A percentile compares a stretch with the other conserved stretches of the same genome.
phyloP scores from a whole-genome alignment of 331 rosid genomes.

The Ulmus americana region DNA sequence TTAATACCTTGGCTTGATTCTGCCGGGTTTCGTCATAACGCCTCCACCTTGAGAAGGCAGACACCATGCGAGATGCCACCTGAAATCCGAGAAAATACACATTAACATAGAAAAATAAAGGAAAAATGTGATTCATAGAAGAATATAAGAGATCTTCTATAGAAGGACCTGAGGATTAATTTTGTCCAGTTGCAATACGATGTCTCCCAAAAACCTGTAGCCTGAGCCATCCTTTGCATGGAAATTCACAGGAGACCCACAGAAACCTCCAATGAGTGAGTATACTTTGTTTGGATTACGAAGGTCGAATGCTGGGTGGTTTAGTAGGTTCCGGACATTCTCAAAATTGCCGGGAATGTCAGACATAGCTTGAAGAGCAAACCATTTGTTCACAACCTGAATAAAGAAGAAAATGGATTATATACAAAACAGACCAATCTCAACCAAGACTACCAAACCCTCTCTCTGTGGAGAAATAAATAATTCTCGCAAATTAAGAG shows the following conservation, averaged over 20 bases:
- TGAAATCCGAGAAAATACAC: slow-evolving; percentile 20
- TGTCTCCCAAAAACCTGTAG: slow-evolving; percentile 73
- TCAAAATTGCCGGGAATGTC: slow-evolving; percentile 72
- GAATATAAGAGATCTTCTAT: neutral
- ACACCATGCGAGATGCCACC: slow-evolving; percentile 99
- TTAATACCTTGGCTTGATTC: slow-evolving; percentile 50
- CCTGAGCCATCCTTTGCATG: slow-evolving; percentile 89
- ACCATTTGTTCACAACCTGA: slow-evolving; percentile 96
- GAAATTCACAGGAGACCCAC: slow-evolving; percentile 83
- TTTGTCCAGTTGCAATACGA: slow-evolving; percentile 66
- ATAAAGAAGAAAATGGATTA: neutral
- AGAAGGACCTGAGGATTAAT: slow-evolving; percentile 79
- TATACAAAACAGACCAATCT: neutral
- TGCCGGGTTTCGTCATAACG: slow-evolving; percentile 64
- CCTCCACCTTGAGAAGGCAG: slow-evolving; percentile 91
- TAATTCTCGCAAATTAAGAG: slow-evolving; percentile 10
- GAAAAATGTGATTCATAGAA: neutral
- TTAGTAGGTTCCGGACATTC: slow-evolving; percentile 64
- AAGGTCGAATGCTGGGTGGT: slow-evolving; percentile 83
- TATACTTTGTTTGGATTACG: slow-evolving; percentile 96
- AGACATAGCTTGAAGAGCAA: slow-evolving; percentile 92
- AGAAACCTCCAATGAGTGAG: slow-evolving; percentile 94
- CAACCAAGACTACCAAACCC: neutral
- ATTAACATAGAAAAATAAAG: neutral
- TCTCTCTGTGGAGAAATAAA: neutral